Base-by-base conservation (phyloP, 495 filamentous ascomycete species). In the Alectoria sarmentosa region DNA sequence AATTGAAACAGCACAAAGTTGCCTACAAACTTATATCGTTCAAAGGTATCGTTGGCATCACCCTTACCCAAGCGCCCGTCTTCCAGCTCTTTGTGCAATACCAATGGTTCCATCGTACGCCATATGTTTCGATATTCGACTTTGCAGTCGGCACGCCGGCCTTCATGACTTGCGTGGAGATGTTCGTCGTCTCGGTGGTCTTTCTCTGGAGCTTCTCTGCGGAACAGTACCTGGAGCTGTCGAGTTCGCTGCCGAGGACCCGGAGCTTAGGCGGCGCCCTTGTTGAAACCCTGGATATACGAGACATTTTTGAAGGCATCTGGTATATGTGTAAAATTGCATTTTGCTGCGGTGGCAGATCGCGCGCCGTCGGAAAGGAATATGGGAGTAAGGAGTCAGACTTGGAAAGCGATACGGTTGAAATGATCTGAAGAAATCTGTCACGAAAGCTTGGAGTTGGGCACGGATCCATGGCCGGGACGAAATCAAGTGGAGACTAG, bases 1-100 rank as follows among this genome's bases (percentile, higher is more conserved):
- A 55, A 2, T 7, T 55, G 2, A 55, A 55, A 55, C 52, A 9
- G 8, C 30, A 55, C 17, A 7, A 34, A 1, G 52, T 55, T 30
- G 52, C 34, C 30, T 34, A 34, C 30, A 55, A 55, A 17, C 52
- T 55, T 30, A 1, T 34, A 14, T 55, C 52, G 30, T 55, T 55
- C 52, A 55, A 55, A 10, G 52, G 52, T 19, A 55, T 55, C 30
- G 52, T 55, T 30, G 52, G 52, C 52, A 36, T 55, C 52, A 55
- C 52, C 5, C 52, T 55, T 30, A 55, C 52, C 52, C 52, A 55
- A 7, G 52, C 30, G 0, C 52, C 52, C 30, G 30, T 55, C 30
- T 55, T 55, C 52, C 52, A 55, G 52, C 52, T 55, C 52, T 55
- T 34, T 19, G 52, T 21, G 2, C 52, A 55, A 10, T 34, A 55